These are phyloP conservation scores for Camelina sativa DNA, from an alignment of 345 rosid species.

Conservation along the genomic window DNA sequence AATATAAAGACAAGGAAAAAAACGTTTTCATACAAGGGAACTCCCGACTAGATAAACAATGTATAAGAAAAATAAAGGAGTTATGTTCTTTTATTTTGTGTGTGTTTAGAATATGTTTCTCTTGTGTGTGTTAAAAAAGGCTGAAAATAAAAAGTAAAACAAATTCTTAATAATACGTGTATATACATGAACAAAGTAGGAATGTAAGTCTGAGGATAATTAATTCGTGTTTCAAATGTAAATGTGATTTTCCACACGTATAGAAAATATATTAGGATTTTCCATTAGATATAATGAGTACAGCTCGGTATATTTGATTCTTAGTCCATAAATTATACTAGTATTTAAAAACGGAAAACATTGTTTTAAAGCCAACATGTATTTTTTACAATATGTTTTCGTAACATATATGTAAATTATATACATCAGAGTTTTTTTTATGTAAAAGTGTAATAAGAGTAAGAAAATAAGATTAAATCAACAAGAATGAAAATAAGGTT, in stretches of 20 bases:
- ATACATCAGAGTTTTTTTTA: background rate
- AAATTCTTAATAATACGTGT: background rate
- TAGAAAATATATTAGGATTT: too few relatives aligned
- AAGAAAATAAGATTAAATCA: conserved; percentile 3
- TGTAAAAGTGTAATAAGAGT: conserved; percentile 1
- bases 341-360: background rate
- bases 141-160: background rate
- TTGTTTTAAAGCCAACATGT: background rate
- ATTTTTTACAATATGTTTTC: background rate
- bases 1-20: background rate
- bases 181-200: background rate
- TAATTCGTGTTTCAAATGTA: background rate
- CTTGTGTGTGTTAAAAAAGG: background rate
- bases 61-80: too few relatives aligned
- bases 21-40: background rate
- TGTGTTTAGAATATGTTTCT: background rate
- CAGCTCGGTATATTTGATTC: conserved; percentile 2
- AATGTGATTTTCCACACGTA: background rate
- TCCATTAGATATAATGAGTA: background rate
- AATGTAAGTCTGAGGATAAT: conserved; percentile 1
- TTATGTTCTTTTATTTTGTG: background rate
- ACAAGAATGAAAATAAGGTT: conserved; percentile 1
- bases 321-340: background rate
- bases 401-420: conserved; percentile 4
- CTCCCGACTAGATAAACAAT: background rate